Conservation (phyloP, 495 filamentous ascomycete genomes). For the Aspergillus cristatus region DNA sequence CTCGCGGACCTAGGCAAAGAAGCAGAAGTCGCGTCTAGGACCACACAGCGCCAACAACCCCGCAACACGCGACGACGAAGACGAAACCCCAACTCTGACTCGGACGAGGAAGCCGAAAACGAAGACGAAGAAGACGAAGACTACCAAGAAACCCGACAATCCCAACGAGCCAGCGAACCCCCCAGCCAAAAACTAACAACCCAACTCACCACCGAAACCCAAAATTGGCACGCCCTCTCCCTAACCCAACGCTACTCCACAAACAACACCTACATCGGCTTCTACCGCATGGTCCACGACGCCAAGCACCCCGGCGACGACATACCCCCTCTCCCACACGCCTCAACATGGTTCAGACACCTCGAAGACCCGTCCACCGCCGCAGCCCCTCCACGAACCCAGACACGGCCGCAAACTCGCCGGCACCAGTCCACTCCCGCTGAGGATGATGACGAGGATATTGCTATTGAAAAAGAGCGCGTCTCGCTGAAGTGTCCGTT, state of each 20-base stretch:
- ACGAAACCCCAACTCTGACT: no score
- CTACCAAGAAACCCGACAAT: constrained; percentile 11
- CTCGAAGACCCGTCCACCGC: constrained; percentile 30
- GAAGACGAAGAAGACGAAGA: constrained; percentile 19
- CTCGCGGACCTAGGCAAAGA: constrained; percentile 26
- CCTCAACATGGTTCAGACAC: constrained; percentile 62
- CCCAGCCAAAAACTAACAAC: no score
- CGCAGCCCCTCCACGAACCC: constrained; percentile 1
- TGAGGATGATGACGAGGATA: constrained; percentile 22
- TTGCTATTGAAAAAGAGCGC: constrained; percentile 60
- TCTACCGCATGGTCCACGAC: constrained; percentile 71
- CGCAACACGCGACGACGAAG: no score
- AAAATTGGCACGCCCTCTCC: constrained; percentile 25
- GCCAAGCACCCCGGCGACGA: constrained; percentile 56
- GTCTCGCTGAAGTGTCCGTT: constrained; percentile 71
- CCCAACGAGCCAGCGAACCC: no score
- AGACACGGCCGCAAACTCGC: no score
- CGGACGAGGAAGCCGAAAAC: constrained; percentile 11
- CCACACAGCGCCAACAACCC: no score
- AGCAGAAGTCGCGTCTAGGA: constrained; percentile 4
- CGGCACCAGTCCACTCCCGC: no score
- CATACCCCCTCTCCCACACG: constrained; percentile 53
- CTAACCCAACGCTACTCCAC: constrained; percentile 51
- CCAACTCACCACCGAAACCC: no score
- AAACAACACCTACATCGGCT: constrained; percentile 70